A percentile compares a stretch with the other conserved stretches of the same genome.
These are phyloP conservation scores for Vaccinium macrocarpon DNA, from an alignment of 148 eudicot species.

Conservation along the genomic window DNA sequence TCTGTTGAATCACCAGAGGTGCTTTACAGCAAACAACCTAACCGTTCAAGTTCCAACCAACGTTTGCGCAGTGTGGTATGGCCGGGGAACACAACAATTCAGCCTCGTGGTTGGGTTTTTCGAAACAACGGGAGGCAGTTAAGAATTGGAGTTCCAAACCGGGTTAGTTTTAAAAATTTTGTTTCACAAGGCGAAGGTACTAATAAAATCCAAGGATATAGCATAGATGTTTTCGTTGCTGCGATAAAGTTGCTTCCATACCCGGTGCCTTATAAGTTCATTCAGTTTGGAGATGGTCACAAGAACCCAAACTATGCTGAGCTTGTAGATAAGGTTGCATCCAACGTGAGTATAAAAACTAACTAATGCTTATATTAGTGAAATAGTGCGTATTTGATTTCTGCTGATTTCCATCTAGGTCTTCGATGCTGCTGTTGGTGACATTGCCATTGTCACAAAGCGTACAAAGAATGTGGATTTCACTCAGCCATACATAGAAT, in stretches of 20 bases:
- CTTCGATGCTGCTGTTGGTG: slow-evolving; percentile 62
- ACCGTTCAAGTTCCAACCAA: slow-evolving; percentile 29
- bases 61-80: slow-evolving; percentile 25
- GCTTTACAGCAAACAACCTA: slow-evolving; percentile 21
- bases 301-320: slow-evolving; percentile 34
- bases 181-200: slow-evolving; percentile 21
- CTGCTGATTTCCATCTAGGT: slow-evolving; percentile 25
- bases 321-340: slow-evolving; percentile 26
- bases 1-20: slow-evolving; percentile 35
- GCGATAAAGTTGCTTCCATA: slow-evolving; percentile 31
- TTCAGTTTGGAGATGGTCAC: slow-evolving; percentile 34
- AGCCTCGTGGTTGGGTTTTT: slow-evolving; percentile 50
- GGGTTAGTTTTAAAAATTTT: slow-evolving; percentile 26
- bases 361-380: background rate
- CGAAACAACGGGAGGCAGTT: slow-evolving; percentile 30
- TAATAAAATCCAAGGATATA: slow-evolving; percentile 25
- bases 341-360: slow-evolving; percentile 26
- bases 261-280: slow-evolving; percentile 29
- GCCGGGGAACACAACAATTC: slow-evolving; percentile 30
- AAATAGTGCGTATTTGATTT: slow-evolving; percentile 1
- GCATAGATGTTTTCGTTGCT: slow-evolving; percentile 36
- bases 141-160: slow-evolving; percentile 33
- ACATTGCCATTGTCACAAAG: slow-evolving; percentile 53
- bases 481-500: slow-evolving; percentile 62
- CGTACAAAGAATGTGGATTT: slow-evolving; percentile 55